Base-by-base conservation (phyloP, 768 basidiomycete genomes). In the Mycena vitilis region DNA sequence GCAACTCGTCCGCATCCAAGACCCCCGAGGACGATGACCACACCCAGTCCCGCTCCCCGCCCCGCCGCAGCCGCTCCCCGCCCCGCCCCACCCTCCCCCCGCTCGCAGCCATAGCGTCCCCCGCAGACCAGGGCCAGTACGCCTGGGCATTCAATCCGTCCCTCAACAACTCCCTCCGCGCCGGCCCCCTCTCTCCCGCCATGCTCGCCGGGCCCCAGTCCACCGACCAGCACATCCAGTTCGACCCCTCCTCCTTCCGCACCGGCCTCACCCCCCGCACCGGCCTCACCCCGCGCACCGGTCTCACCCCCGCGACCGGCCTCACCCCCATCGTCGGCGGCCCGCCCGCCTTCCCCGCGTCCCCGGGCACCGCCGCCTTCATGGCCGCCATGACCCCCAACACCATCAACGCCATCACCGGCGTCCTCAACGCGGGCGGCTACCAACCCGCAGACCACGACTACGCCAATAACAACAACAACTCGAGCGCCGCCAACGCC, bases 131-230 rank as follows among this genome's bases (percentile, higher is more conserved):
- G n/a, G 75, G 82, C 78, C 87, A 58, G 85, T 94, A 75, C 85
- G 86, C 71, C 74, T 95, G 95, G 93, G 86, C 83, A 42, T 89
- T 89, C 76, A 84, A 87, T 48, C 79, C 86, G 16, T 77, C 89
- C 49, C 81, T 91, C 56, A 80, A 84, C 49, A 92, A 92, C 78
- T 96, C 95, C 3, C 88, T 99, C 40, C 90, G 97, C 53, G 88
- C 96, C 0, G 97, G 96, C 5, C 97, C 97, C 1, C 90, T 99
- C 62, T 95, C 94, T 7, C 97, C 97, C 37, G 96, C 97, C 62
- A 97, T 98, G 95, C 91, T 98, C 67, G 89, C 94, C 34, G 97
- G 93, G 11, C 96, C 95, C 5, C 90, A 89, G 77, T 72, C 81
- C 59, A 80, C 79, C 40, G 81, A 85, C 74, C n/a, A 64, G 51